A percentile compares a stretch with the other conserved stretches of the same genome.
Evolutionary conservation across 164 flowering plant species (phyloP).

Genomic region (Buxus sempervirens): DNA sequence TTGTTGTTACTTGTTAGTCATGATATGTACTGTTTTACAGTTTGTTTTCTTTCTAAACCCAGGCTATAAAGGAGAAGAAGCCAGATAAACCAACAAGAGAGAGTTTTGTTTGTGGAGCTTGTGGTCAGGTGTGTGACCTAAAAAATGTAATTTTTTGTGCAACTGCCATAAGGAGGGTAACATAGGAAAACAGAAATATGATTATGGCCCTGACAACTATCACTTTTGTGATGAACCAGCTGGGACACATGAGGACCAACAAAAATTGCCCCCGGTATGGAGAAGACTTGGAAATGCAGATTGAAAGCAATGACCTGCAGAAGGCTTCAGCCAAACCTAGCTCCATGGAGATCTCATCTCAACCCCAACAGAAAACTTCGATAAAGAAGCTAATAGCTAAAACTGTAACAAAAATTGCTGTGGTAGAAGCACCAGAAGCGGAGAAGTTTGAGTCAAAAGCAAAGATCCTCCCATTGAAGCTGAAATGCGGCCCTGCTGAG

Average conservation of each 20-base stretch:
- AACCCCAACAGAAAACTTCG: constrained; percentile 38
- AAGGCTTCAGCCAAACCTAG: constrained; percentile 38
- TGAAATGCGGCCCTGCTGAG: constrained; percentile 63
- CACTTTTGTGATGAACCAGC: constrained; percentile 36
- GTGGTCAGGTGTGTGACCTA: constrained; percentile 72
- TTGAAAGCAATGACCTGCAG: constrained; percentile 48
- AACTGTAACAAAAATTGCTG: constrained; percentile 42
- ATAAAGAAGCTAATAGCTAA: constrained; percentile 51
- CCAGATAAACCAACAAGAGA: constrained; percentile 63
- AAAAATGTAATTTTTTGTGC: background rate
- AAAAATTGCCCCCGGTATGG: constrained; percentile 93
- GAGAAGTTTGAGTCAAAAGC: constrained; percentile 46
- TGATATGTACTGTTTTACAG: background rate
- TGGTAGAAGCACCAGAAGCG: constrained; percentile 53
- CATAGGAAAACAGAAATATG: background rate
- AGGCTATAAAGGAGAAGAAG: constrained; percentile 79
- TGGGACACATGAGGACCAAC: constrained; percentile 98
- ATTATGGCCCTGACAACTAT: background rate
- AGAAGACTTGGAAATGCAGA: constrained; percentile 59
- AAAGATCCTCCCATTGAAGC: constrained; percentile 56
- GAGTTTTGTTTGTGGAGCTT: constrained; percentile 88
- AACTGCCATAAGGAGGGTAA: no score
- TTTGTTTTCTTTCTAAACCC: constrained; percentile 8
- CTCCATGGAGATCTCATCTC: constrained; percentile 40
- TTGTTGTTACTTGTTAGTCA: background rate